Base-by-base conservation (phyloP, 495 filamentous ascomycete genomes). In the Talaromyces nanjingensis region DNA sequence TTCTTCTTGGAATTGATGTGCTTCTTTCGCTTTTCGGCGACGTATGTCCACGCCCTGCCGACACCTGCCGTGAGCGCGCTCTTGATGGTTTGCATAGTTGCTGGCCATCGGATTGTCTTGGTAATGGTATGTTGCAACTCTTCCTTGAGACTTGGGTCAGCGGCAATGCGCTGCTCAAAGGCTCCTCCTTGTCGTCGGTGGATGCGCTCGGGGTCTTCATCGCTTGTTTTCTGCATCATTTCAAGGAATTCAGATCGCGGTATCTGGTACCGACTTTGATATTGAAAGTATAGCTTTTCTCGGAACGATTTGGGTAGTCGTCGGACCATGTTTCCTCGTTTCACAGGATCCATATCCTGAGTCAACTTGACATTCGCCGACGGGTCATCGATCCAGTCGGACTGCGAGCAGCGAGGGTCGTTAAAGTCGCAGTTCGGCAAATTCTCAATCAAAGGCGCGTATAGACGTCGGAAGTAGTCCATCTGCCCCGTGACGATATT, bases 401-500 rank as follows among this genome's bases (percentile, higher is more conserved):
- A 70, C 33, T 82, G 76, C 59, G 76, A 83, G 66, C 83, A 85
- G 18, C 84, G 82, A 1, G 84, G 70, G 69, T 97, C 93, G 64
- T 84, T 82, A 77, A 93, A 97, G 11, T 76, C 74, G 47, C 97
- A 86, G 65, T 97, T 98, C 16, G 94, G 94, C 11, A 98, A 84
- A 33, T 89, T 90, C 62, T 90, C 87, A 62, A 98, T 90, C 39
- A 98, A 82, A 1, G 93, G 93, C 27, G 86, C 84, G 72, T 98
- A 98, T 0, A 98, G 81, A 2, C 89, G 86, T 20, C 94, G 84
- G 81, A 98, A 98, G 72, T 96, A 91, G 33, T 87, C 75, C 73
- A 98, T 87, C 72, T 98, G 96, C 67, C 91, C 87, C 20, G 85
- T 86, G 18, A 98, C 92, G 66, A 98, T 98, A 72, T 98, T 97